These are phyloP conservation scores for Xerocomus amazonicus DNA, from an alignment of 1,284 basidiomycete species.

Conservation along the genomic window DNA sequence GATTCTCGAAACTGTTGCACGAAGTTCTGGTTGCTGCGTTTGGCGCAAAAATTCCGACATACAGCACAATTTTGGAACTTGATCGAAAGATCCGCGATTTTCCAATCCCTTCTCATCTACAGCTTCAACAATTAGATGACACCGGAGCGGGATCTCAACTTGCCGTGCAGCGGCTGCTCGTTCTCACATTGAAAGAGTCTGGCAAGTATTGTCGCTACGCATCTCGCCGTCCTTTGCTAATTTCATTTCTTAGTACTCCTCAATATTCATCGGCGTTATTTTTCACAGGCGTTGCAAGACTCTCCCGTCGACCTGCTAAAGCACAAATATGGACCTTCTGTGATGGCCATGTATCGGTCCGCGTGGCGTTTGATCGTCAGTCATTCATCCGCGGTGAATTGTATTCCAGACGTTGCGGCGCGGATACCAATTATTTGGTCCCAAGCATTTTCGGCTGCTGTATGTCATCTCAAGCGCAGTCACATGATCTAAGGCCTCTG, in stretches of 20 bases:
- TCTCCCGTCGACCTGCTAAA: conserved; percentile 51
- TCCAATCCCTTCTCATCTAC: conserved; percentile 46
- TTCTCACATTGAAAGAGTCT: conserved; percentile 53
- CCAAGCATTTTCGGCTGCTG: conserved; percentile 56
- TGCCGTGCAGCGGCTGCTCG: conserved; percentile 46
- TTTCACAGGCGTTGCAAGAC: conserved; percentile 62
- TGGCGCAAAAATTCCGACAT: conserved; percentile 49
- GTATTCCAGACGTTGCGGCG: conserved; percentile 39
- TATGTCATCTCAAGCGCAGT: conserved; percentile 35
- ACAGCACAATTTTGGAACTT: conserved; percentile 44
- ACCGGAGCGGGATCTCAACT: conserved; percentile 15
- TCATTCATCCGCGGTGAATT: conserved; percentile 40
- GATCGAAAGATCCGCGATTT: conserved; percentile 54
- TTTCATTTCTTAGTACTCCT: conserved; percentile 46
- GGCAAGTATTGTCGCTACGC: conserved; percentile 38
- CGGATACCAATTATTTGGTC: conserved; percentile 58
- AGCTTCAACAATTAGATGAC: conserved; percentile 34
- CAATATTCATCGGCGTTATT: conserved; percentile 65
- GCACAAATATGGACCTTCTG: conserved; percentile 63
- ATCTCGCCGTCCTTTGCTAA: conserved; percentile 4
- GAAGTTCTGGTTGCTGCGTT: conserved; percentile 52
- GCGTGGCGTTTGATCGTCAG: conserved; percentile 60
- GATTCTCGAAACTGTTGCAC: conserved; percentile 51
- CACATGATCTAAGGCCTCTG: background rate
- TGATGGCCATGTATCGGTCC: conserved; percentile 66